phyloP scores from a whole-genome alignment of 352 stramenopile species.

The Aphanomyces stellatus region DNA sequence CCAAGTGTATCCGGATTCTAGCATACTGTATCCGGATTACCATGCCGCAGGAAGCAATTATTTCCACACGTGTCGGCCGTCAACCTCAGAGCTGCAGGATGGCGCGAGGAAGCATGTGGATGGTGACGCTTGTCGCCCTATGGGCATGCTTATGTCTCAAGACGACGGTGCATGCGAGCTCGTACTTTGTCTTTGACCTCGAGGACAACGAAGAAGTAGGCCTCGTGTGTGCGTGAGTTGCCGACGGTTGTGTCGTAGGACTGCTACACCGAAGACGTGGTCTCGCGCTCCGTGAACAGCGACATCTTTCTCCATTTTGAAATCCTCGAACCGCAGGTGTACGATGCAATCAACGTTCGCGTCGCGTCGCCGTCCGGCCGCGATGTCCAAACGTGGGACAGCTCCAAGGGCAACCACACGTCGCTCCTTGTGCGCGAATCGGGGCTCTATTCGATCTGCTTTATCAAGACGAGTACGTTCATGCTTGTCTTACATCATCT shows the following conservation, averaged over 20 bases:
- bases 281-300: not conserved
- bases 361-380: constrained; percentile 28
- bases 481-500: constrained; percentile 35
- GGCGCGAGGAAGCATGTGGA: no score
- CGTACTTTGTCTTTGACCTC: constrained; percentile 10
- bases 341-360: not conserved
- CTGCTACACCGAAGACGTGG: not conserved
- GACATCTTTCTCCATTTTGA: constrained; percentile 11
- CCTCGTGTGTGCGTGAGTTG: not conserved
- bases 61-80: no score
- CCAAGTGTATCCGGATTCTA: no score
- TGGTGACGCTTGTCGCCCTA: no score
- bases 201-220: not conserved
- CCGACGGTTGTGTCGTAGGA: not conserved
- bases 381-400: constrained; percentile 44
- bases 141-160: no score
- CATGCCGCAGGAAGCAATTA: no score
- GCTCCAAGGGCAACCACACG: constrained; percentile 50
- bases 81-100: no score
- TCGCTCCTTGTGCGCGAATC: constrained; percentile 52
- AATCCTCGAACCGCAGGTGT: not conserved
- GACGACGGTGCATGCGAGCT: no score
- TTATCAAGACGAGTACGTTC: constrained; percentile 30
- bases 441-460: constrained; percentile 73
- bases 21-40: no score